A percentile compares a stretch with the other conserved stretches of the same genome.
These are phyloP conservation scores for Colletotrichum horii DNA, from an alignment of 2,329 filamentous ascomycete species.

Conservation along the genomic window DNA sequence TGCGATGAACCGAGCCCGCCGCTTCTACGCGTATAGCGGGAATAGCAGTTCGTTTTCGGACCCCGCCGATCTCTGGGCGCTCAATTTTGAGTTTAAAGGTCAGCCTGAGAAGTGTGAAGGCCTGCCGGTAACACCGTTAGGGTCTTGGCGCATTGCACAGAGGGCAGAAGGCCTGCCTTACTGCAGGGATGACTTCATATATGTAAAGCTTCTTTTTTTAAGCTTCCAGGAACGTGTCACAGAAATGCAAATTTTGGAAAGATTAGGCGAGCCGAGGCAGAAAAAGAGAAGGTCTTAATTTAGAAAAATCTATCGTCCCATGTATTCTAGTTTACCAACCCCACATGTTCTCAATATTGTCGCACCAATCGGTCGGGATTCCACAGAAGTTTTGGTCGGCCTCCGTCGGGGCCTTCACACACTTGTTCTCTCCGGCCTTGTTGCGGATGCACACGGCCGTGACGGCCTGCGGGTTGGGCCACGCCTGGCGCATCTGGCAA, in stretches of 20 bases:
- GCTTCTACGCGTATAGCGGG: fast-evolving
- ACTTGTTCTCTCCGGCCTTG: background rate
- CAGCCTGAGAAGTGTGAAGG: background rate
- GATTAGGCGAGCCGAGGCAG: background rate
- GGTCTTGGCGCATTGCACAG: background rate
- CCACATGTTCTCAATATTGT: background rate
- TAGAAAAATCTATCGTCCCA: background rate
- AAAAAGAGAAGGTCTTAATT: background rate
- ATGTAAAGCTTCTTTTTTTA: background rate
- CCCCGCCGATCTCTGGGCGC: background rate
- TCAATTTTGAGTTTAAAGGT: background rate
- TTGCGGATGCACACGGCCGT: background rate
- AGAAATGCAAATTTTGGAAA: background rate
- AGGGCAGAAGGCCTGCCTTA: background rate
- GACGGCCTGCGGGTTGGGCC: background rate
- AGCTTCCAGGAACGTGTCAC: background rate
- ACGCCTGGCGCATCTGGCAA: background rate
- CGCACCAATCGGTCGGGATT: background rate
- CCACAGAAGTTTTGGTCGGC: background rate
- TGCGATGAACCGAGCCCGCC: background rate
- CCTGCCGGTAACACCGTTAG: background rate
- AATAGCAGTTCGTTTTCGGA: background rate
- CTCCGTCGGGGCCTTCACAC: background rate
- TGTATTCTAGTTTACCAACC: background rate
- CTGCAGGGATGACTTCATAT: background rate